Conservation (phyloP, 345 rosid genomes). For the Acer yangbiense region DNA sequence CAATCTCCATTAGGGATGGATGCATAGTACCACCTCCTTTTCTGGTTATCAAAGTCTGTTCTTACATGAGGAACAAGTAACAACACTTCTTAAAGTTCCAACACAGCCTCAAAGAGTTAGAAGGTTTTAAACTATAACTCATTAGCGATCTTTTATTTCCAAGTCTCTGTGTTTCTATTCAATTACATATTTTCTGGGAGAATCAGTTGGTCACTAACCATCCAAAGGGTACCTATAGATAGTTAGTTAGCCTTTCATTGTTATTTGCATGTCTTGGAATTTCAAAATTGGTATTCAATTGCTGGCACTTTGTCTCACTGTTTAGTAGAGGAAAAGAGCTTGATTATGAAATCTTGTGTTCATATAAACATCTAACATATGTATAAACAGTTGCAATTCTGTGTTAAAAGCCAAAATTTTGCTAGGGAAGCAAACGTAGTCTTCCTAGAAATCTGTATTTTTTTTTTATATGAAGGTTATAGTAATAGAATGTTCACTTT, state of each 20-base stretch:
- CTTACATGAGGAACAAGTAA: background rate
- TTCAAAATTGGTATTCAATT: slow-evolving; percentile 9
- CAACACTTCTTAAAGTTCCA: background rate
- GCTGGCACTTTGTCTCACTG: slow-evolving; percentile 12
- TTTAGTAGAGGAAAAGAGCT: slow-evolving; percentile 13
- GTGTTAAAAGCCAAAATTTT: background rate
- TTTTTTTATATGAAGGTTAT: background rate
- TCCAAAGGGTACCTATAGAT: background rate
- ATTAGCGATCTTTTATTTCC: background rate
- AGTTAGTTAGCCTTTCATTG: background rate
- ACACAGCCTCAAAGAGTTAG: background rate
- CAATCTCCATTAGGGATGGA: background rate
- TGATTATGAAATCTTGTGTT: slow-evolving; percentile 1
- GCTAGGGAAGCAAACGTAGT: background rate
- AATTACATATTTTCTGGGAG: background rate
- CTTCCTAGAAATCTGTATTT: background rate
- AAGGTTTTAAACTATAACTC: background rate
- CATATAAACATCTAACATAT: background rate
- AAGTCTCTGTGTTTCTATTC: background rate
- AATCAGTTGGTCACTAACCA: background rate
- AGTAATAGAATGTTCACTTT: no score
- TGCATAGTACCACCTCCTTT: background rate
- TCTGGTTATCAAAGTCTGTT: background rate
- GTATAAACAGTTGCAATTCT: background rate
- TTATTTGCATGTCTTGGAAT: slow-evolving; percentile 9